phyloP scores from a whole-genome alignment of 2,329 filamentous ascomycete genomes.

The Diplodia seriata region DNA sequence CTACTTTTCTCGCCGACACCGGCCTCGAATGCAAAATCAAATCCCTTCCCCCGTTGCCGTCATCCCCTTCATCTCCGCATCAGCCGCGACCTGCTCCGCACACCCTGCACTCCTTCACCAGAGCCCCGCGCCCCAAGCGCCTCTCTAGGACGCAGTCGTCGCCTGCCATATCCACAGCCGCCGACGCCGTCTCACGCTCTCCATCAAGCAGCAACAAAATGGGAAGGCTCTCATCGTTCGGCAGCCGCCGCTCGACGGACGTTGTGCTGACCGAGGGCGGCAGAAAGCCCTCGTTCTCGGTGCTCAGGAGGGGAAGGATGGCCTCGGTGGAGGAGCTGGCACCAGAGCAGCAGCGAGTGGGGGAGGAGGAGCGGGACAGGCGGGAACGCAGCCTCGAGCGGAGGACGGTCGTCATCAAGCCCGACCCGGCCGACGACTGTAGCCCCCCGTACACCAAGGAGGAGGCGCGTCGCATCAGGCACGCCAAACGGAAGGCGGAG shows the following conservation, averaged over 20 bases:
- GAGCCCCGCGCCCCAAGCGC: neutral
- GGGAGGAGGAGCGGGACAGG: neutral
- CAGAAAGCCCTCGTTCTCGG: neutral
- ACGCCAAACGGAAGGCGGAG: slow-evolving; percentile 7
- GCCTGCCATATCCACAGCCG: neutral
- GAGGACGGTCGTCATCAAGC: slow-evolving; percentile 7
- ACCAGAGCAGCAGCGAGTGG: neutral
- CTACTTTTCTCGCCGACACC: neutral
- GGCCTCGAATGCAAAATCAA: neutral
- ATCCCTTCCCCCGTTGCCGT: neutral
- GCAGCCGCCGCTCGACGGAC: neutral
- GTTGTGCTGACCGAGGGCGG: neutral
- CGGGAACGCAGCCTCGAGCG: slow-evolving; percentile 1
- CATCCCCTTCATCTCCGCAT: neutral
- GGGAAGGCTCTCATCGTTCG: neutral
- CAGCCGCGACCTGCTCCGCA: neutral
- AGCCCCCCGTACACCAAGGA: neutral
- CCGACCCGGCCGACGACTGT: slow-evolving; percentile 23
- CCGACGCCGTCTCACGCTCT: neutral
- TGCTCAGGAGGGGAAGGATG: neutral
- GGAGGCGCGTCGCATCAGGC: neutral
- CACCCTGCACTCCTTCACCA: neutral
- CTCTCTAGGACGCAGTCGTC: slow-evolving; percentile 2
- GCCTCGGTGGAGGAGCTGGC: neutral
- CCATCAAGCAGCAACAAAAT: neutral